Evolutionary conservation across 257 asterid species (phyloP), one percentile per base, ranked within the genome.

Genomic region (Gentiana macrophylla): DNA sequence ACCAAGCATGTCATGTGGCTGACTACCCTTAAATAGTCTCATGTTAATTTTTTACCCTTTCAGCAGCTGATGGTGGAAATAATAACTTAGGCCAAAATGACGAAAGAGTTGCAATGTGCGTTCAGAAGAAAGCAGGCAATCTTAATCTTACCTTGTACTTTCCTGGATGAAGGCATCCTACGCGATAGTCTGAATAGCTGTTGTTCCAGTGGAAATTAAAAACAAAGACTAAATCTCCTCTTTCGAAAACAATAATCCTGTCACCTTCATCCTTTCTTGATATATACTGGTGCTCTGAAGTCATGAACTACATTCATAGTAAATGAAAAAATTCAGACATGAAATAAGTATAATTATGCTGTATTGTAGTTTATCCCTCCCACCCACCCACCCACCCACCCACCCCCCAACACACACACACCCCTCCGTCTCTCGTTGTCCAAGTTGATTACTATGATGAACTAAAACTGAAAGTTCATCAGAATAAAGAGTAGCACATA

Each of bases 121-220:
- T 41, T 41, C 46, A 41, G 64, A 35, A 49, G 48, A 50, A 56
- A 43, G 55, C 43, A 57, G 6, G 45, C 12, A 6, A 57, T 45
- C 36, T 6, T 41, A 35, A 34, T 13, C 53, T 38, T 74, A 91
- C 98, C 97, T 84, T 83, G 75, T 92, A 92, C 68, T 92, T 92
- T 65, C 97, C 98, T n/a, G 89, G 84, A 77, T 78, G 78, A 12
- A 77, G 68, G 83, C 98, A 92, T 62, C 98, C 98, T 37, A 88
- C 69, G 41, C 71, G 81, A 59, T 92, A 92, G 70, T 85, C 93
- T 5, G 89, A 87, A 74, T 76, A 92, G 61, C 98, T 91, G 59
- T 46, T 72, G 48, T 67, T 79, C 94, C 95, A 92, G 57, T 88
- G 98, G 61, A 92, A 92, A 69, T 92, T 92, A 63, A 88, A 88